A percentile compares a stretch with the other conserved stretches of the same genome.
These are phyloP conservation scores for Kodamaea plutei DNA, from an alignment of 1,139 yeast genomes.

Conservation along the genomic window DNA sequence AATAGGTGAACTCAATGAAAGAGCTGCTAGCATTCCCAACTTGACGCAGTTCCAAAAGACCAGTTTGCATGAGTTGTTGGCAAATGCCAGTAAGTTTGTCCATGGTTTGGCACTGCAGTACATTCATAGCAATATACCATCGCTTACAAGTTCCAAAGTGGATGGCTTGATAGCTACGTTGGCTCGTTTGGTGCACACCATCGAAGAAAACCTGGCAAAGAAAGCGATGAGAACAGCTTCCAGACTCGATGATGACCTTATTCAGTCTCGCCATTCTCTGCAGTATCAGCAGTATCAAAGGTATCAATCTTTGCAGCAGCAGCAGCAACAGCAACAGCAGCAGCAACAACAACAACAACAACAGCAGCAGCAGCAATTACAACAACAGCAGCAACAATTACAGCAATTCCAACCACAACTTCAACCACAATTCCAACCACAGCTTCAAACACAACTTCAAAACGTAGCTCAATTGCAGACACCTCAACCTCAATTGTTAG, in stretches of 20 bases:
- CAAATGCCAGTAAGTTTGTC: slow-evolving; percentile 10
- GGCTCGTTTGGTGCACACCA: slow-evolving; percentile 4
- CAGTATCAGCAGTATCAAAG: slow-evolving; percentile 1
- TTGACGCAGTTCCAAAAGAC: slow-evolving; percentile 12
- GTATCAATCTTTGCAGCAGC: background rate
- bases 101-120: slow-evolving; percentile 11
- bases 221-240: background rate
- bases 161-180: slow-evolving; percentile 7
- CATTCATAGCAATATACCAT: slow-evolving; percentile 9
- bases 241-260: background rate
- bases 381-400: too few species aligned
- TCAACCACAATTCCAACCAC: too few species aligned
- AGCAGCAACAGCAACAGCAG: background rate
- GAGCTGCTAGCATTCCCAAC: slow-evolving; percentile 3
- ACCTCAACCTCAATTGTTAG: too few species aligned
- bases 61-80: slow-evolving; percentile 11
- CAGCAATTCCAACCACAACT: too few species aligned
- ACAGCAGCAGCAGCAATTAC: background rate
- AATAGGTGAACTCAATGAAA: slow-evolving; percentile 4
- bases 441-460: too few species aligned
- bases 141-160: slow-evolving; percentile 5
- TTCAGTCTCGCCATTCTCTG: background rate
- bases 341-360: background rate
- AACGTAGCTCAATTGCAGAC: too few species aligned
- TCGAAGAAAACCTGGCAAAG: slow-evolving; percentile 1